Percentiles rank a stretch among this genome's conserved stretches.
Evolutionary conservation across 2,329 filamentous ascomycete species (phyloP).

Genomic region (Ophiostoma novo-ulmi): DNA sequence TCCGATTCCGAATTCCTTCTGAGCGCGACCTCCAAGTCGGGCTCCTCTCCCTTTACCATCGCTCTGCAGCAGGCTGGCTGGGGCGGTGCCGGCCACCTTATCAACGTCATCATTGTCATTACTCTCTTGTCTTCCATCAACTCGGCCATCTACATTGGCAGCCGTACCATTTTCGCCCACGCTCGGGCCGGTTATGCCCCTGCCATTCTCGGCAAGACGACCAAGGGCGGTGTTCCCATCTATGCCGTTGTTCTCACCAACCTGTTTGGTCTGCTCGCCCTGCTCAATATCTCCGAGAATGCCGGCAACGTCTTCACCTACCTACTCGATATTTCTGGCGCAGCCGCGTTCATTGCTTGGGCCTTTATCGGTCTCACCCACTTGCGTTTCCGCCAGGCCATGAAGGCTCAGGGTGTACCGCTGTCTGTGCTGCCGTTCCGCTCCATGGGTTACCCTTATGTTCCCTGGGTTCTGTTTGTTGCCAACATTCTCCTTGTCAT

Average conservation of each 20-base stretch:
- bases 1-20: conserved; percentile 34
- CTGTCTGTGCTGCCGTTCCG: conserved; percentile 53
- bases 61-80: conserved; percentile 64
- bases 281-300: conserved; percentile 34
- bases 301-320: conserved; percentile 61
- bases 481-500: conserved; percentile 60
- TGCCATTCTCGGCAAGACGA: conserved; percentile 49
- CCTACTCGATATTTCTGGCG: conserved; percentile 65
- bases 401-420: conserved; percentile 60
- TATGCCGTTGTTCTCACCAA: conserved; percentile 54
- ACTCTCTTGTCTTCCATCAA: conserved; percentile 66
- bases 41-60: conserved; percentile 58
- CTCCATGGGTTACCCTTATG: conserved; percentile 58
- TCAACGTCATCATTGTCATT: conserved; percentile 71
- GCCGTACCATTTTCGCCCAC: conserved; percentile 54
- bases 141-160: conserved; percentile 56
- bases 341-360: conserved; percentile 67
- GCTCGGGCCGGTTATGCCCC: conserved; percentile 56
- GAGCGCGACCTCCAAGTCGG: conserved; percentile 32
- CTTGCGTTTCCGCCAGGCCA: conserved; percentile 61
- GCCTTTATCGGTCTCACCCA: conserved; percentile 60
- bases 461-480: conserved; percentile 56
- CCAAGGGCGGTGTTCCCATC: conserved; percentile 52
- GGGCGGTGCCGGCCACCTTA: conserved; percentile 60
- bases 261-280: conserved; percentile 56